Base-by-base conservation (phyloP, 306 rosid species). In the Vigna mungo region DNA sequence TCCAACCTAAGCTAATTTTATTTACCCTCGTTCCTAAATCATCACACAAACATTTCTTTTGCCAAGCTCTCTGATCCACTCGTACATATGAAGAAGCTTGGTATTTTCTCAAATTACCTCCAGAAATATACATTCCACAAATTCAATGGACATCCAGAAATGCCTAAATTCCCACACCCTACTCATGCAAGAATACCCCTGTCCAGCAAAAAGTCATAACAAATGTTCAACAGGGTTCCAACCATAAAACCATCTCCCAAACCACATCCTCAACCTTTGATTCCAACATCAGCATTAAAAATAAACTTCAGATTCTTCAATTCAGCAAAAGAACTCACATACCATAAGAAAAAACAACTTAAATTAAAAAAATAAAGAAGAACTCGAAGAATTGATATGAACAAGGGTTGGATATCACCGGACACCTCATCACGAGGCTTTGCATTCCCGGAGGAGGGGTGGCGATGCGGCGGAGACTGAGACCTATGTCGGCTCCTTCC, bases 361-460 rank as follows among this genome's bases (percentile, higher is more conserved):
- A 15, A 61, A 61, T n/a, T 61, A 39, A 11, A 39, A 2, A 10
- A 71, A 76, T 17, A 1, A 39, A 77, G 52, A 30, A 47, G 32
- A 80, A 72, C 43, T 21, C 1, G 41, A 47, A 55, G 66, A 52
- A 76, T 43, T 47, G 44, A 20, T 84, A 67, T 34, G 59, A 66
- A 80, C 79, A 36, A 84, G 93, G 83, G 84, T 84, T 85, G 90
- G 90, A 90, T 90, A 89, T 94, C 98, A 92, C 98, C 97, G 72
- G 88, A 88, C 93, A 92, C 98, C 98, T 94, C 98, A 80, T 92
- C 97, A 80, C 82, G 93, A 83, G 84, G 83, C 76, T 61, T 87
- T 87, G 74, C 27, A 53, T 76, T 82, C 7, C 71, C 61, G 43
- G 72, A 74, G 15, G 71, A 25, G 5, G 41, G 3, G 21, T 82